Percentiles rank a stretch among this genome's conserved stretches.
phyloP scores from a whole-genome alignment of 2,329 filamentous ascomycete species.

The Stagonosporopsis chrysanthemi region DNA sequence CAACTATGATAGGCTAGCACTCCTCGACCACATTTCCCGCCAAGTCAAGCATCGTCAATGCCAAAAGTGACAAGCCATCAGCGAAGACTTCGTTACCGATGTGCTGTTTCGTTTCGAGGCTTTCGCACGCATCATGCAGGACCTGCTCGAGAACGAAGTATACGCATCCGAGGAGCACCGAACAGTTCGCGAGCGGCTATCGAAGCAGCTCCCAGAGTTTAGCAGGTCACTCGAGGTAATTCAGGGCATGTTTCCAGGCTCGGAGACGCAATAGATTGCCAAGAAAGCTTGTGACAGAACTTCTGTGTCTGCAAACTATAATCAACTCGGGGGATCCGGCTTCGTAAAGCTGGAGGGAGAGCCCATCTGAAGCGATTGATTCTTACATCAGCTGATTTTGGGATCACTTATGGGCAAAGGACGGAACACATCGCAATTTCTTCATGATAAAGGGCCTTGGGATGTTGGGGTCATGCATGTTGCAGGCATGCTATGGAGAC shows the following conservation, averaged over 20 bases:
- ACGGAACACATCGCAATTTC: too few species aligned
- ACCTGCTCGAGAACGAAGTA: conserved; percentile 8
- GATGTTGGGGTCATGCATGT: too few species aligned
- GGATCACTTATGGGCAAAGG: too few species aligned
- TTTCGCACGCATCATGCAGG: conserved; percentile 1
- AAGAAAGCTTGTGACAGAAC: too few species aligned
- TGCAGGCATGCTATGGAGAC: too few species aligned
- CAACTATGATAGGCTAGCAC: background rate
- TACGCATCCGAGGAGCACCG: conserved; percentile 6
- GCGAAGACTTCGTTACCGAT: background rate
- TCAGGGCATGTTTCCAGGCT: background rate
- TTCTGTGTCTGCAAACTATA: too few species aligned
- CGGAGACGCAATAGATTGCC: too few species aligned
- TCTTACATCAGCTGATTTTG: too few species aligned
- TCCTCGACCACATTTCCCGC: conserved; percentile 1
- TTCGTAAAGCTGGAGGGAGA: too few species aligned
- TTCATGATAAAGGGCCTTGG: too few species aligned
- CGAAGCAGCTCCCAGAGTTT: conserved; percentile 6
- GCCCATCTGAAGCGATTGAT: too few species aligned
- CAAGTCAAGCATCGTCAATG: conserved; percentile 3
- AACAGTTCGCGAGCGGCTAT: conserved; percentile 2
- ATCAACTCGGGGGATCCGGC: too few species aligned
- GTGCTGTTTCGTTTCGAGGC: background rate
- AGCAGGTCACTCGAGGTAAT: background rate
- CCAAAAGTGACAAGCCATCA: background rate